Evolutionary conservation across 441 rosid genomes (phyloP).

Genomic region (Gossypium lobatum): DNA sequence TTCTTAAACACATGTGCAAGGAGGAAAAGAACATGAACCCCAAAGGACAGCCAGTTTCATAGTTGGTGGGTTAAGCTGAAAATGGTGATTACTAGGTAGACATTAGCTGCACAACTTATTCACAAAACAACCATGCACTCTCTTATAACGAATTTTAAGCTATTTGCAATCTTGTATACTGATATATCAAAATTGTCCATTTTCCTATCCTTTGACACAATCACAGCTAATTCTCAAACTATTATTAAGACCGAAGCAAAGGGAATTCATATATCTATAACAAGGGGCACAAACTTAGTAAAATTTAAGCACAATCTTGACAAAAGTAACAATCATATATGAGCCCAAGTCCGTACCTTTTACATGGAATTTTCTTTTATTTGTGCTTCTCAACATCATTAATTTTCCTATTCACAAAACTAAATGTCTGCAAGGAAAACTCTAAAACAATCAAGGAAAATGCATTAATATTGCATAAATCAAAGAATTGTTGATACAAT

Average conservation of each 20-base stretch:
- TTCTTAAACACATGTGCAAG: background rate
- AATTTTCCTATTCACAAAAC: background rate
- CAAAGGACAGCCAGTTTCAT: background rate
- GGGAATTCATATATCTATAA: background rate
- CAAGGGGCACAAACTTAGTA: background rate
- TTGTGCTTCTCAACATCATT: background rate
- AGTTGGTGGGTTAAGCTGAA: background rate
- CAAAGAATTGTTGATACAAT: background rate
- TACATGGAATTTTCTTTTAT: background rate
- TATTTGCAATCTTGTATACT: background rate
- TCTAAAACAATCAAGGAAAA: background rate
- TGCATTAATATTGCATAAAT: background rate
- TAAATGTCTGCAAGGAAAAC: background rate
- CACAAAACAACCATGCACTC: background rate
- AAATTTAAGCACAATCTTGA: background rate
- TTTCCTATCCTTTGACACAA: background rate
- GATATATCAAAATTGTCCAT: background rate
- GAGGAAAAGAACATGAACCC: background rate
- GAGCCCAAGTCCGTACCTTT: background rate
- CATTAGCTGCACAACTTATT: background rate
- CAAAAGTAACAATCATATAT: background rate
- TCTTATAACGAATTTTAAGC: background rate
- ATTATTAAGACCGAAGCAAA: background rate
- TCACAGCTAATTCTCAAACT: background rate
- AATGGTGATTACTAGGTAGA: background rate